Evolutionary conservation across 768 basidiomycete genomes (phyloP).

Genomic region (Cyclocybe cylindracea): DNA sequence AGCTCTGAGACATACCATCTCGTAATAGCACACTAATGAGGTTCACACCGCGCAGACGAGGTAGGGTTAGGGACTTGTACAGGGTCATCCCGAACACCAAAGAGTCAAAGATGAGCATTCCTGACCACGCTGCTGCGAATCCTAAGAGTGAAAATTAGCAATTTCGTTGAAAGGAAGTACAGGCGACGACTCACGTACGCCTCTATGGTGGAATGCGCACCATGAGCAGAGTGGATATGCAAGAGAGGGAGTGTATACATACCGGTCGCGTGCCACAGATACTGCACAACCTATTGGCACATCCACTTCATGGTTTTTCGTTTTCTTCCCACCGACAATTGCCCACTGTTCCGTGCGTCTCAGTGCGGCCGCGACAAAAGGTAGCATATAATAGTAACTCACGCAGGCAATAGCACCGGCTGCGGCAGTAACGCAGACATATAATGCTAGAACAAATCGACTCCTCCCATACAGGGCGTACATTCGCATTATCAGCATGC

Average conservation of each 20-base stretch:
- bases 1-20: constrained; percentile 30
- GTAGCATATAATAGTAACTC: constrained; percentile 10
- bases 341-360: constrained; percentile 24
- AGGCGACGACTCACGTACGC: constrained; percentile 21
- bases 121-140: constrained; percentile 35
- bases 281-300: constrained; percentile 24
- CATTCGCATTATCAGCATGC: constrained; percentile 40
- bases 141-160: constrained; percentile 17
- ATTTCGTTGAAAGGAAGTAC: not conserved
- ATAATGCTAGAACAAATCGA: constrained; percentile 27
- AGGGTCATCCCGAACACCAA: constrained; percentile 42
- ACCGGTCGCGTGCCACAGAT: constrained; percentile 21
- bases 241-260: constrained; percentile 6
- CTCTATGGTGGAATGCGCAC: constrained; percentile 9
- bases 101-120: constrained; percentile 41
- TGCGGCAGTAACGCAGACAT: constrained; percentile 21
- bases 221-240: not conserved
- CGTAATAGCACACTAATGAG: constrained; percentile 36
- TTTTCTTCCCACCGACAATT: constrained; percentile 20
- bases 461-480: constrained; percentile 44
- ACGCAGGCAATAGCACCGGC: constrained; percentile 33
- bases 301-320: constrained; percentile 11
- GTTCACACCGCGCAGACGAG: constrained; percentile 18
- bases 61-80: constrained; percentile 34
- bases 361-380: not conserved